A percentile compares a stretch with the other conserved stretches of the same genome.
phyloP scores from a whole-genome alignment of 1,139 yeast species.

The Suhomyces ambrosiae region DNA sequence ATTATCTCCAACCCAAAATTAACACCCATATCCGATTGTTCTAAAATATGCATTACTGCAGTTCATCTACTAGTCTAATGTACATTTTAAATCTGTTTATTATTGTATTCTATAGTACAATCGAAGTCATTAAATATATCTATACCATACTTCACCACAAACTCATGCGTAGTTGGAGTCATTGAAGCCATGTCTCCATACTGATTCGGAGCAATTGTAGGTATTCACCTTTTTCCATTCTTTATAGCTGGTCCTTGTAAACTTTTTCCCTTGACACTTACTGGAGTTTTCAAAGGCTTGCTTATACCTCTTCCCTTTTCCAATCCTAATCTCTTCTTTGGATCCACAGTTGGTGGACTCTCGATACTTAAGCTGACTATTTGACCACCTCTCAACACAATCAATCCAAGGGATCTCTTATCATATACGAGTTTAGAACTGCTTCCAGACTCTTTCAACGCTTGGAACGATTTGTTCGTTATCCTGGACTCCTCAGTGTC shows the following conservation, averaged over 20 bases:
- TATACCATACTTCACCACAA: no score
- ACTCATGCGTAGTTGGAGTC: no score
- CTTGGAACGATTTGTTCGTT: constrained; percentile 58
- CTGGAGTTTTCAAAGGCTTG: constrained; percentile 39
- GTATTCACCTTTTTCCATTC: constrained; percentile 2
- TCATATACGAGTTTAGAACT: constrained; percentile 42
- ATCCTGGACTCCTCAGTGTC: constrained; percentile 84
- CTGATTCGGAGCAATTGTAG: no score
- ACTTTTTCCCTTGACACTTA: constrained; percentile 14
- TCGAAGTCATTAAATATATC: no score
- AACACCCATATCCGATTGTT: no score
- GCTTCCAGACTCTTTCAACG: constrained; percentile 34
- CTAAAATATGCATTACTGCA: no score
- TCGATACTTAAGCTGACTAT: constrained; percentile 83
- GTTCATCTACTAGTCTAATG: no score
- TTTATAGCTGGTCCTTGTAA: constrained; percentile 19
- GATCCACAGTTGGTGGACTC: constrained; percentile 66
- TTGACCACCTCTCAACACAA: constrained; percentile 86
- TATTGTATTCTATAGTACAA: no score
- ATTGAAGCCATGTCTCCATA: no score
- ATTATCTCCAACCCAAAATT: no score
- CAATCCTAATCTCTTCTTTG: constrained; percentile 43
- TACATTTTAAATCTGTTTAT: no score
- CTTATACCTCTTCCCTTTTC: constrained; percentile 49
- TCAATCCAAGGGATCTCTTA: constrained; percentile 75